Conservation (phyloP, 495 filamentous ascomycete genomes). For the Annulohypoxylon maeteangense region DNA sequence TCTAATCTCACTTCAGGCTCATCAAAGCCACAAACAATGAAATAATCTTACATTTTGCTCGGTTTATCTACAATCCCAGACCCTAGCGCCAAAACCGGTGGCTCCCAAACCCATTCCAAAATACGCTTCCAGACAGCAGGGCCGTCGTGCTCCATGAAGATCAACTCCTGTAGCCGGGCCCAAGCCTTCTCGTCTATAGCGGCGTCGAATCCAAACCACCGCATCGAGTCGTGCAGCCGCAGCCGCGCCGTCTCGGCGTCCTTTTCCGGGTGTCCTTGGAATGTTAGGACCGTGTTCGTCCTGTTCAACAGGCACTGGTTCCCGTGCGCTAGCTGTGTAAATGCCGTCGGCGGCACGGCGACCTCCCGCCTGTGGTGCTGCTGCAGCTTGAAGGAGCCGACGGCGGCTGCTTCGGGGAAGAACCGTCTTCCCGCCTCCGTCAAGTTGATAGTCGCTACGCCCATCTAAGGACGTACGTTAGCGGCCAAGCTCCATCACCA, state of each 20-base stretch:
- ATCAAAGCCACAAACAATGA: not conserved
- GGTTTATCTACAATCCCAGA: constrained; percentile 12
- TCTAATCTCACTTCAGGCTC: not conserved
- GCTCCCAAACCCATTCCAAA: constrained; percentile 55
- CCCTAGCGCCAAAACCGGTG: constrained; percentile 22
- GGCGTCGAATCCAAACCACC: constrained; percentile 55
- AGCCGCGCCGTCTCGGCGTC: constrained; percentile 54
- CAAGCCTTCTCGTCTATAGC: constrained; percentile 39
- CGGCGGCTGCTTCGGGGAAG: constrained; percentile 43
- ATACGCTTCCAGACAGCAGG: constrained; percentile 55
- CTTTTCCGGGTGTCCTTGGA: constrained; percentile 64
- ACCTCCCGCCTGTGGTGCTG: constrained; percentile 60
- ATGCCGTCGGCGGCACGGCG: constrained; percentile 45
- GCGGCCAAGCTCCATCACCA: not conserved
- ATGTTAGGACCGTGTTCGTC: constrained; percentile 56
- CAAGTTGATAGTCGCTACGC: constrained; percentile 52
- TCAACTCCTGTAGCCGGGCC: constrained; percentile 23
- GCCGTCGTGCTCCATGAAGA: constrained; percentile 55
- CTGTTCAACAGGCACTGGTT: constrained; percentile 56
- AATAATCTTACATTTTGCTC: constrained; percentile 22
- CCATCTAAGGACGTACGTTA: constrained; percentile 45
- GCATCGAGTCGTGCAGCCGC: constrained; percentile 50
- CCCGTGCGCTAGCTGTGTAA: constrained; percentile 50
- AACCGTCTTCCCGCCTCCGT: constrained; percentile 52
- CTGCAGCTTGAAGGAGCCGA: constrained; percentile 47